Percentiles rank a stretch among this genome's conserved stretches.
Conservation (phyloP, 768 basidiomycete genomes). For the Psilocybe cyanescens region DNA sequence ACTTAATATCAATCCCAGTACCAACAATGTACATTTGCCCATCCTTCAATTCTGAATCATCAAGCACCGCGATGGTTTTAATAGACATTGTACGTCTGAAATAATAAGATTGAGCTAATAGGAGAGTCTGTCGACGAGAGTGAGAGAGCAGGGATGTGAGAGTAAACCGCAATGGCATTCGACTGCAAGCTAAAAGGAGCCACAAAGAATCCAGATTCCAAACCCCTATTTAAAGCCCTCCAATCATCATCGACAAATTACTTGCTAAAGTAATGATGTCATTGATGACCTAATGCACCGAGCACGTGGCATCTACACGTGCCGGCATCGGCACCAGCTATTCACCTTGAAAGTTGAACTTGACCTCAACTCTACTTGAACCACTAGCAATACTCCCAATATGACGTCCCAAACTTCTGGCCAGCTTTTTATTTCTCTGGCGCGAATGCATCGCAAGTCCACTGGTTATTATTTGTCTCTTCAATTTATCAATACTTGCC, state of each 20-base stretch:
- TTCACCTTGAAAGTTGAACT: background rate
- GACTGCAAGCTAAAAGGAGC: background rate
- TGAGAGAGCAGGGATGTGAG: slow-evolving; percentile 16
- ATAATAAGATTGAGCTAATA: slow-evolving; percentile 6
- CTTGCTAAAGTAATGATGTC: slow-evolving; percentile 2
- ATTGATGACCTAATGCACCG: background rate
- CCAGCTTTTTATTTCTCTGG: slow-evolving; percentile 22
- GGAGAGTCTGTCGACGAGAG: slow-evolving; percentile 5
- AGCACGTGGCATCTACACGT: background rate
- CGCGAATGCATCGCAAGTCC: slow-evolving; percentile 46
- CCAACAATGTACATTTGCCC: slow-evolving; percentile 57
- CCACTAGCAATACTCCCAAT: background rate
- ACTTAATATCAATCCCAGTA: slow-evolving; percentile 2
- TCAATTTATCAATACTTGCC: background rate
- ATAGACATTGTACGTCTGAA: slow-evolving; percentile 41
- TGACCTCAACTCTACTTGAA: background rate
- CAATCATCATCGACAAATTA: slow-evolving; percentile 21
- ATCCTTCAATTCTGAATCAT: slow-evolving; percentile 60
- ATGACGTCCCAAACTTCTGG: background rate
- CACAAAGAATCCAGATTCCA: background rate
- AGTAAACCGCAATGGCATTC: slow-evolving; percentile 16
- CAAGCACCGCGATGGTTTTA: slow-evolving; percentile 60
- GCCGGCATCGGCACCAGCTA: background rate
- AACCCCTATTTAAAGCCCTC: background rate
- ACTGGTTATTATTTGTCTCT: background rate